Evolutionary conservation across 2,329 filamentous ascomycete species (phyloP), one percentile per base, ranked within the genome.

Genomic region (Ascomycota sp.): DNA sequence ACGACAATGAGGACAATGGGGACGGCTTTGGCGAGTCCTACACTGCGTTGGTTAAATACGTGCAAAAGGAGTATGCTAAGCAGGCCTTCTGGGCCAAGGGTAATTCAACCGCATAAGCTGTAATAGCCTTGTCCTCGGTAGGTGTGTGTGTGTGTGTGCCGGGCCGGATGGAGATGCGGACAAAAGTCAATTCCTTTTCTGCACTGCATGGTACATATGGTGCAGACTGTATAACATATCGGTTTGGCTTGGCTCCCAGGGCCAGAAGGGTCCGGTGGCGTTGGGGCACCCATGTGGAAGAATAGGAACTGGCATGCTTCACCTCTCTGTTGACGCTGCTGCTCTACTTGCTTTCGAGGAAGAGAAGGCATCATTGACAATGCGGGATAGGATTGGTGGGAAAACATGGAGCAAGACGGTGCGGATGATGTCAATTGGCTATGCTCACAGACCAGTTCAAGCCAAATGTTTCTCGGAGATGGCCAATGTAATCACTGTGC

Each of bases 21-120:
- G 68, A 71, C 54, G 68, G 69, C 40, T 77, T 74, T 45, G 59
- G 57, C 41, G 70, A 75, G 47, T 60, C 62, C 31, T 77, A 75
- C 54, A 65, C 68, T 49, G 66, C 73, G 37, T 57, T 76, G 37
- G 62, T 71, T 43, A 76, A 76, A 62, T 57, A 72, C 33, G 63
- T 70, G 36, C 64, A 74, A 58, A 76, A 76, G 60, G 68, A 76
- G 61, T 61, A 60, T 45, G 54, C 57, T 43, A 70, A 65, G 56
- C 65, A 72, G 56, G 57, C 56, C 39, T 61, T 62, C 47, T 60
- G 60, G 55, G 54, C 53, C 41, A 56, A 54, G 44, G 50, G 54
- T 31, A 53, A 55, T 39, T 48, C 48, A 10, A 50, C 44, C 40
- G 47, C 45, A 27, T 42, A 34, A 39, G 21, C 11, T 2, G 11